Conservation (phyloP, 2,329 filamentous ascomycete genomes). For the Nothomitra cinnamomea region DNA sequence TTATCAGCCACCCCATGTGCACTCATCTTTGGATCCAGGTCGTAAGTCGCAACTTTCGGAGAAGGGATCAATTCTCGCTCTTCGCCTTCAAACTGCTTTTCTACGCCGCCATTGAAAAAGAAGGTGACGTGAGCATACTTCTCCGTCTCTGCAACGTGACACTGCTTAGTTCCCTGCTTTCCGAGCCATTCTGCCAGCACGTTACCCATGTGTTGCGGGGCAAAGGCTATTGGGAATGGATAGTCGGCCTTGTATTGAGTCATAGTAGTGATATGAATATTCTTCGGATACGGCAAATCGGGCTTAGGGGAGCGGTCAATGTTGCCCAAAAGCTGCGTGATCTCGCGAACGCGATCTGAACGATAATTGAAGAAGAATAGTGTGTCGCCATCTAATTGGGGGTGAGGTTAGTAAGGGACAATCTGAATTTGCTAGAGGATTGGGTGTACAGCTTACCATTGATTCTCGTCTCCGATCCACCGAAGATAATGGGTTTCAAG, state of each 20-base stretch:
- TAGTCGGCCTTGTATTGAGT: slow-evolving; percentile 95
- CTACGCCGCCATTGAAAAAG: slow-evolving; percentile 98
- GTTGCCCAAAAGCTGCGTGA: slow-evolving; percentile 84
- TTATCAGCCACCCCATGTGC: slow-evolving; percentile 79
- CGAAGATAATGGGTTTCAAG: slow-evolving; percentile 90
- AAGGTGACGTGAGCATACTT: slow-evolving; percentile 99
- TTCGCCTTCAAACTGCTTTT: slow-evolving; percentile 89
- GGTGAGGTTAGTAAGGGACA: neutral
- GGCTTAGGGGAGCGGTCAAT: slow-evolving; percentile 80
- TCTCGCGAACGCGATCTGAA: slow-evolving; percentile 89
- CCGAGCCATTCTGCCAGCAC: slow-evolving; percentile 95
- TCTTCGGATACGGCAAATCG: slow-evolving; percentile 86
- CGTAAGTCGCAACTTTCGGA: slow-evolving; percentile 91
- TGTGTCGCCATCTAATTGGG: slow-evolving; percentile 58
- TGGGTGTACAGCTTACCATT: slow-evolving; percentile 39
- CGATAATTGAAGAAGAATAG: slow-evolving; percentile 99
- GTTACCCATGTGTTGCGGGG: slow-evolving; percentile 90
- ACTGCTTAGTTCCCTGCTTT: slow-evolving; percentile 79
- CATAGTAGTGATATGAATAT: slow-evolving; percentile 83
- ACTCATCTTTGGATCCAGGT: slow-evolving; percentile 90
- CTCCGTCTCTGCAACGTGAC: slow-evolving; percentile 94
- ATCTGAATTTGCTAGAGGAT: neutral
- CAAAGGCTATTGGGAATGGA: slow-evolving; percentile 80
- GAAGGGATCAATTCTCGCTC: slow-evolving; percentile 86
- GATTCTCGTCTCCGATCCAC: slow-evolving; percentile 70